Percentiles rank a stretch among this genome's conserved stretches.
These are phyloP conservation scores for Cladobotryum mycophilum DNA, from an alignment of 2,329 filamentous ascomycete genomes.

Conservation along the genomic window DNA sequence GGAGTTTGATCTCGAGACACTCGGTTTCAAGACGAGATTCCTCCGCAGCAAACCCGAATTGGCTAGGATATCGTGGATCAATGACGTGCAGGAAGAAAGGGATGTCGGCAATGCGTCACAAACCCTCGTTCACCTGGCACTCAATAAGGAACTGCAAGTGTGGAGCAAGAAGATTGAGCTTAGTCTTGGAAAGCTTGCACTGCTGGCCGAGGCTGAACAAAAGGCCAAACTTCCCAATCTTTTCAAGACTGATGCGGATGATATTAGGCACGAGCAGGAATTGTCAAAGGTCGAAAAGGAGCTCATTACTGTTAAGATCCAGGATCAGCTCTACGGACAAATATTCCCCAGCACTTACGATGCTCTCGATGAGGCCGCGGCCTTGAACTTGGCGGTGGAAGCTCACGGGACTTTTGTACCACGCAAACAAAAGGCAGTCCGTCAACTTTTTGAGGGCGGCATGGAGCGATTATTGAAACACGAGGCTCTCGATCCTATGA, in stretches of 20 bases:
- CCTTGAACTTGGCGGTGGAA: constrained; percentile 68
- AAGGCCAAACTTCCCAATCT: constrained; percentile 19
- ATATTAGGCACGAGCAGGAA: constrained; percentile 34
- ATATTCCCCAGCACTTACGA: constrained; percentile 60
- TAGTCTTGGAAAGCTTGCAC: constrained; percentile 77
- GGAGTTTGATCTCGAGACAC: constrained; percentile 61
- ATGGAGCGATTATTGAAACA: constrained; percentile 66
- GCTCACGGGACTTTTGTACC: constrained; percentile 52
- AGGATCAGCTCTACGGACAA: constrained; percentile 68
- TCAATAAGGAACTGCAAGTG: constrained; percentile 66
- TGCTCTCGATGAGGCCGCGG: constrained; percentile 75
- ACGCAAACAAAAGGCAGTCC: constrained; percentile 58
- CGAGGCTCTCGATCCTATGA: constrained; percentile 60
- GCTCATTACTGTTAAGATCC: constrained; percentile 67
- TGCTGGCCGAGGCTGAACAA: constrained; percentile 55
- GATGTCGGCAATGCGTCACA: constrained; percentile 68
- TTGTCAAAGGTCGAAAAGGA: constrained; percentile 54
- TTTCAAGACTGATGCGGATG: constrained; percentile 33
- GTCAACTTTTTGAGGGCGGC: constrained; percentile 63
- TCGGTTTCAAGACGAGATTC: constrained; percentile 69
- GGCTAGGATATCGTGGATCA: constrained; percentile 86
- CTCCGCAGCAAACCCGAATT: constrained; percentile 65
- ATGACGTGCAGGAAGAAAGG: constrained; percentile 72
- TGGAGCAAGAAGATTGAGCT: constrained; percentile 95
- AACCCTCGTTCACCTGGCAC: constrained; percentile 63